Conservation (phyloP, 129 eudicot genomes). For the Mikania micrantha region DNA sequence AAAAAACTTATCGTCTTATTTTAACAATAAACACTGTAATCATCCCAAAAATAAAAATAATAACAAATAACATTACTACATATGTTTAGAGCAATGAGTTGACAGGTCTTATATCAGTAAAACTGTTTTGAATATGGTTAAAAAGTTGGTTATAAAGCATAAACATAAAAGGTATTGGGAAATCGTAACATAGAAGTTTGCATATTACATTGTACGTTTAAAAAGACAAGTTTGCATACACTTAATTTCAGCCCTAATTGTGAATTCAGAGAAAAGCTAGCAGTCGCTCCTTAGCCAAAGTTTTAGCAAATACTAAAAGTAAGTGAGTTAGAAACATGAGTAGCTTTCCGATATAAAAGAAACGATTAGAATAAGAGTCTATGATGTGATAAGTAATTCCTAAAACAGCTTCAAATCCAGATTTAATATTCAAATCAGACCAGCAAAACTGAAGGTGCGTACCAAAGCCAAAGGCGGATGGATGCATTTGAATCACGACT, state of each 20-base stretch:
- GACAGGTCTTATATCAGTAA: neutral
- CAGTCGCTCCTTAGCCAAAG: neutral
- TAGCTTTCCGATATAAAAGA: too few species aligned
- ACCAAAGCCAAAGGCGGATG: constrained; percentile 16
- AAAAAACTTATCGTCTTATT: neutral
- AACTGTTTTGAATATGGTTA: neutral
- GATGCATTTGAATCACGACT: constrained; percentile 15
- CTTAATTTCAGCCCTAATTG: neutral
- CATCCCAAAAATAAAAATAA: neutral
- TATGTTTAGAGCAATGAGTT: neutral
- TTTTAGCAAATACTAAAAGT: too few species aligned
- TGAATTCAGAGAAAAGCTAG: neutral
- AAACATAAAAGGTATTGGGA: neutral
- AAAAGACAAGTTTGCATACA: too few species aligned
- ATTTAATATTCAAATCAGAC: too few species aligned
- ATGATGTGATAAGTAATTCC: too few species aligned
- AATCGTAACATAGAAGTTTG: neutral
- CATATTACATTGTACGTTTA: too few species aligned
- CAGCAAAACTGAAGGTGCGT: too few species aligned
- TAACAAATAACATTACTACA: neutral
- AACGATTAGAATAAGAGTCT: too few species aligned
- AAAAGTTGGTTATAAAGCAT: neutral
- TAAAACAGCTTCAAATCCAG: too few species aligned
- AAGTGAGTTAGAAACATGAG: too few species aligned
- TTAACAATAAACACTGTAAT: neutral